Conservation (phyloP, 208 protist genomes). For the Naegleria fowleri region DNA sequence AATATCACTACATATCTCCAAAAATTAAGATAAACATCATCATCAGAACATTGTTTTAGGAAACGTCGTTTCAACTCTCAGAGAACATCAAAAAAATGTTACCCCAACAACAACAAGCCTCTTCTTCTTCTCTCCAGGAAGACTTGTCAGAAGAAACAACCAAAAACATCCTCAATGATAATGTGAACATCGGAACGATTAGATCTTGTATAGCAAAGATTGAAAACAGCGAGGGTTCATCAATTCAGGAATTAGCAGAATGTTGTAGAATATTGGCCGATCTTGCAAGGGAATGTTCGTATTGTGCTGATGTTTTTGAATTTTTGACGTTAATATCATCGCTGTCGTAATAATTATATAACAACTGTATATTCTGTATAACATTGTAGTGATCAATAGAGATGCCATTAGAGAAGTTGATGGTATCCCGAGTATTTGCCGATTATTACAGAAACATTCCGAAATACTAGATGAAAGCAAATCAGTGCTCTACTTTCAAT, state of each 20-base stretch:
- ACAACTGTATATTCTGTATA: too few relatives aligned
- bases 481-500: not conserved
- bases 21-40: too few relatives aligned
- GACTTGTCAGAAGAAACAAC: not conserved
- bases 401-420: not conserved
- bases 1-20: too few relatives aligned
- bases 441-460: not conserved
- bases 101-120: not conserved
- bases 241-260: not conserved
- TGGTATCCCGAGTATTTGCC: not conserved
- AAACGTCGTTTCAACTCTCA: too few relatives aligned
- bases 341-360: not conserved
- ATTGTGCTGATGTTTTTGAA: too few relatives aligned
- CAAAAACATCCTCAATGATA: not conserved
- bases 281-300: not conserved
- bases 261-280: not conserved
- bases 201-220: not conserved
- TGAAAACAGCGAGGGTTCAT: not conserved
- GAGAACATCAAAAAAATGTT: not conserved
- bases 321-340: too few relatives aligned
- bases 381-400: not conserved
- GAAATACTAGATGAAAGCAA: not conserved
- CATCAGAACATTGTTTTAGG: too few relatives aligned
- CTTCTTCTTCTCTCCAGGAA: not conserved
- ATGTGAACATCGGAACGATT: not conserved